Evolutionary conservation across 495 filamentous ascomycete genomes (phyloP).

Genomic region (Recurvomyces mirabilis): DNA sequence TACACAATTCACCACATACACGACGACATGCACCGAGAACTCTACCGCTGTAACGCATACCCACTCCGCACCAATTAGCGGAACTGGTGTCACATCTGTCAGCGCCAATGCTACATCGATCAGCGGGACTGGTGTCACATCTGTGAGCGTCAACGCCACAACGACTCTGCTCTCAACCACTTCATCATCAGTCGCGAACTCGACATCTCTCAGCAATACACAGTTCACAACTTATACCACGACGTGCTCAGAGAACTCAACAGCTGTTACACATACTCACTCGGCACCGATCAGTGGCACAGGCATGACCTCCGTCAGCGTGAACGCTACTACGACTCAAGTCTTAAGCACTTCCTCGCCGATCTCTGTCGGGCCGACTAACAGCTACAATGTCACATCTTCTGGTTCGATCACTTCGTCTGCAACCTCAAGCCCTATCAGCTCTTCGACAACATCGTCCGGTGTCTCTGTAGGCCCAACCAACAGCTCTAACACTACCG

Average conservation of each 20-base stretch:
- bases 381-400: too few relatives aligned
- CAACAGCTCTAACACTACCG: neutral
- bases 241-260: neutral
- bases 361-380: neutral
- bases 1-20: neutral
- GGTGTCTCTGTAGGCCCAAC: neutral
- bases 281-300: neutral
- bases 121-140: neutral
- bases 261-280: neutral
- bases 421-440: neutral
- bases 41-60: neutral
- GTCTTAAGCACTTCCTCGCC: neutral
- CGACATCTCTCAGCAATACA: too few relatives aligned
- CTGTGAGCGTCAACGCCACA: neutral
- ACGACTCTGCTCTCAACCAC: neutral
- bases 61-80: neutral
- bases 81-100: neutral
- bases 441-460: neutral
- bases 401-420: too few relatives aligned
- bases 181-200: too few relatives aligned
- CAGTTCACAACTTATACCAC: neutral
- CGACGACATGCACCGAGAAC: neutral
- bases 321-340: neutral
- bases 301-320: neutral
- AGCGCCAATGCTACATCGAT: neutral